phyloP scores from a whole-genome alignment of 768 basidiomycete species.

The Boletales sp. region DNA sequence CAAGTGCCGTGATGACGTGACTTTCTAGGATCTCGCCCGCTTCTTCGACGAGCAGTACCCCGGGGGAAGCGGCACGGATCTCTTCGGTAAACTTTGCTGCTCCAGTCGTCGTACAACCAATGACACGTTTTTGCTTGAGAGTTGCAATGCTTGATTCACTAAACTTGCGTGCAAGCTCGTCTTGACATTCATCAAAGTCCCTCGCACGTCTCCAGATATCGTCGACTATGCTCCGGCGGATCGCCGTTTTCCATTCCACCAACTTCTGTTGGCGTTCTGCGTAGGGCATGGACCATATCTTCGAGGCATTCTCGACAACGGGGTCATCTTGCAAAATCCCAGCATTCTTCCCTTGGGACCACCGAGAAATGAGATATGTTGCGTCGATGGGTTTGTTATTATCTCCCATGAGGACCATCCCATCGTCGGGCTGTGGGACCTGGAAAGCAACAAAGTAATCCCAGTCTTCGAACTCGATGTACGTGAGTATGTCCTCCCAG shows the following conservation, averaged over 20 bases:
- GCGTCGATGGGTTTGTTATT: constrained; percentile 33
- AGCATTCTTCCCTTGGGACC: constrained; percentile 43
- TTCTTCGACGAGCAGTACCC: constrained; percentile 64
- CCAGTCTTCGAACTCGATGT: constrained; percentile 51
- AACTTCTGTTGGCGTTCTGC: constrained; percentile 25
- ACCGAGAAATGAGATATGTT: constrained; percentile 46
- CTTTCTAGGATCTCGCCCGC: constrained; percentile 53
- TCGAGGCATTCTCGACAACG: constrained; percentile 18
- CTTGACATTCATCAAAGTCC: constrained; percentile 39
- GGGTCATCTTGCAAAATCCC: constrained; percentile 35
- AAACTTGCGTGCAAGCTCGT: constrained; percentile 35
- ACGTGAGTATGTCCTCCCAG: constrained; percentile 33
- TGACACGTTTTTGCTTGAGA: constrained; percentile 48
- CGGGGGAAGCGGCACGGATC: constrained; percentile 45
- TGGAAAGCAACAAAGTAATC: constrained; percentile 45
- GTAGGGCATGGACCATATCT: constrained; percentile 39
- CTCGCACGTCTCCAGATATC: constrained; percentile 31
- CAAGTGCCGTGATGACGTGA: constrained; percentile 59
- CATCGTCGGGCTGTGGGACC: constrained; percentile 39
- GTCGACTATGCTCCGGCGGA: constrained; percentile 34
- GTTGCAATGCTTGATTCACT: constrained; percentile 30
- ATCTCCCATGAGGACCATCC: constrained; percentile 44
- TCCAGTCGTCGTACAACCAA: constrained; percentile 67
- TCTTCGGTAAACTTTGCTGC: constrained; percentile 56
- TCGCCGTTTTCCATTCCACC: constrained; percentile 33